These are phyloP conservation scores for Colletotrichum lupini DNA, from an alignment of 2,329 filamentous ascomycete genomes.

Conservation along the genomic window DNA sequence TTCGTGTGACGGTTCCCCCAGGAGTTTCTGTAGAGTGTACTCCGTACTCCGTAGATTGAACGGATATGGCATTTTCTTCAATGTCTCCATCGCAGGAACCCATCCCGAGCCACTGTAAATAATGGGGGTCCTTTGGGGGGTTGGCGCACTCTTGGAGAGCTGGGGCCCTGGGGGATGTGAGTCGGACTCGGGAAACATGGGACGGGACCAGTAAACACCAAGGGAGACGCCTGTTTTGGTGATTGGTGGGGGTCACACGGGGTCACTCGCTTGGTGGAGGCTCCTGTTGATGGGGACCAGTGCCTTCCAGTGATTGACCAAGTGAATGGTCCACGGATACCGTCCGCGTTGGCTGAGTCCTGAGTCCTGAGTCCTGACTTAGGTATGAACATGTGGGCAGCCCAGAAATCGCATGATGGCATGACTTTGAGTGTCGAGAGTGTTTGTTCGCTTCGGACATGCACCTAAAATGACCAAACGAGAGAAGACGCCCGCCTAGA, in stretches of 20 bases:
- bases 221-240: constrained; percentile 3
- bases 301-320: too few relatives aligned
- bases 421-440: neutral
- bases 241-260: constrained; percentile 14
- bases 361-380: neutral
- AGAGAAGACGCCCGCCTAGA: neutral
- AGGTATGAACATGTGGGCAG: neutral
- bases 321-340: too few relatives aligned
- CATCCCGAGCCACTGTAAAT: constrained; percentile 1
- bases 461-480: constrained; percentile 8
- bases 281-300: too few relatives aligned
- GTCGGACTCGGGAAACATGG: neutral
- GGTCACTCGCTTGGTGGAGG: too few relatives aligned
- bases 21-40: neutral
- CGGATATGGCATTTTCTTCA: neutral
- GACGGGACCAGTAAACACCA: neutral
- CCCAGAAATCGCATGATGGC: constrained; percentile 8
- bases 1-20: neutral
- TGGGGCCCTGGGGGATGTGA: neutral
- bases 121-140: neutral
- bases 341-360: too few relatives aligned
- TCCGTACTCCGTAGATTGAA: neutral
- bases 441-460: neutral
- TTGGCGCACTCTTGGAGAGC: neutral
- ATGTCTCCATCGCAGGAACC: neutral